phyloP scores from a whole-genome alignment of 2,329 filamentous ascomycete species.

The Fonsecaea monophora region DNA sequence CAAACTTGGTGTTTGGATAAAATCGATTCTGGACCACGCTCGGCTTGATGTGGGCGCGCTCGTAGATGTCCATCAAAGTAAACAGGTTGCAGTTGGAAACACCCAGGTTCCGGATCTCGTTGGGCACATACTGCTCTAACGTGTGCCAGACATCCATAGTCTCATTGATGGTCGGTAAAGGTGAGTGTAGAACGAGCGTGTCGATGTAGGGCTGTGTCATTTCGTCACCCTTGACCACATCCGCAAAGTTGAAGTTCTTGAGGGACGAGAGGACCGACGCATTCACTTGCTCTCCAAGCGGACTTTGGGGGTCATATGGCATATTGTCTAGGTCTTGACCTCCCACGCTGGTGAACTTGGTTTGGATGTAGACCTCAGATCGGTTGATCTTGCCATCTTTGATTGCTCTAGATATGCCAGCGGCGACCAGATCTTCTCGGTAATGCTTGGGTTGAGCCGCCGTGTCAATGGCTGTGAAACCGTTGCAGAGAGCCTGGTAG shows the following conservation, averaged over 20 bases:
- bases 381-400: slow-evolving; percentile 64
- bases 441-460: slow-evolving; percentile 82
- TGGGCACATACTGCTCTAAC: slow-evolving; percentile 71
- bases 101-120: slow-evolving; percentile 70
- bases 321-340: slow-evolving; percentile 67
- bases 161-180: slow-evolving; percentile 57
- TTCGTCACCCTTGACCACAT: slow-evolving; percentile 43
- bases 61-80: slow-evolving; percentile 53
- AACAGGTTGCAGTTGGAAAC: slow-evolving; percentile 75
- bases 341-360: slow-evolving; percentile 74
- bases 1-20: slow-evolving; percentile 64
- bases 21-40: slow-evolving; percentile 80
- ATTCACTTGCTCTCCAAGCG: slow-evolving; percentile 69
- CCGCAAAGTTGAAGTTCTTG: slow-evolving; percentile 50
- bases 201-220: slow-evolving; percentile 60
- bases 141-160: slow-evolving; percentile 71
- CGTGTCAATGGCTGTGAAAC: slow-evolving; percentile 75
- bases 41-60: slow-evolving; percentile 58
- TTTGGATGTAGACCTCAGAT: slow-evolving; percentile 74
- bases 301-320: slow-evolving; percentile 67
- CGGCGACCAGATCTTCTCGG: slow-evolving; percentile 72
- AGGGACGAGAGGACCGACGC: slow-evolving; percentile 73
- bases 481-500: slow-evolving; percentile 68
- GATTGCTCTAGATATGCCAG: slow-evolving; percentile 69
- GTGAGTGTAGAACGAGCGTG: slow-evolving; percentile 65